phyloP scores from a whole-genome alignment of 495 filamentous ascomycete genomes.

The Cetradonia linearis region DNA sequence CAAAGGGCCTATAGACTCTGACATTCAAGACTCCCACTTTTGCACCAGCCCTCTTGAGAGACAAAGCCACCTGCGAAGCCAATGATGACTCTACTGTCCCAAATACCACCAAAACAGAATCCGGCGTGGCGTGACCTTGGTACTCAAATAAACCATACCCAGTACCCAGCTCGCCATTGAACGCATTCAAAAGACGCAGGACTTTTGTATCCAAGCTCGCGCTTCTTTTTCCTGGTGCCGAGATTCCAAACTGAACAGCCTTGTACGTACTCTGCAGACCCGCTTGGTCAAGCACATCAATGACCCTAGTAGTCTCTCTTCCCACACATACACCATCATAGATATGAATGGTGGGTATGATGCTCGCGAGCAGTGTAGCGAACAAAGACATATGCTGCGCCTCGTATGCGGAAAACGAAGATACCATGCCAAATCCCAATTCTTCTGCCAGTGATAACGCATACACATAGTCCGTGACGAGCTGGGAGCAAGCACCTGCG shows the following conservation, averaged over 20 bases:
- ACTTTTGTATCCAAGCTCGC: constrained; percentile 65
- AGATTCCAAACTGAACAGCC: constrained; percentile 49
- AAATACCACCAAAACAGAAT: constrained; percentile 79
- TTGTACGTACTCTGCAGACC: constrained; percentile 63
- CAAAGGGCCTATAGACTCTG: constrained; percentile 86
- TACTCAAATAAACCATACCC: constrained; percentile 92
- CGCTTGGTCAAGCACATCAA: constrained; percentile 68
- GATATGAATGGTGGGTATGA: constrained; percentile 78
- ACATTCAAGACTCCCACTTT: constrained; percentile 83
- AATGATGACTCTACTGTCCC: constrained; percentile 83
- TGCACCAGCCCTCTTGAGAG: constrained; percentile 57
- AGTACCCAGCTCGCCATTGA: constrained; percentile 90
- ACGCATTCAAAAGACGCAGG: constrained; percentile 59
- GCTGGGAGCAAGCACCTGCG: constrained; percentile 47
- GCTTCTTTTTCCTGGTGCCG: constrained; percentile 54
- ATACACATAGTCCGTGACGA: constrained; percentile 80
- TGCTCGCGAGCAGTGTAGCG: constrained; percentile 66
- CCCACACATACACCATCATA: constrained; percentile 86
- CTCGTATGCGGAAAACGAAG: constrained; percentile 78
- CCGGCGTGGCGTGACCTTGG: constrained; percentile 66
- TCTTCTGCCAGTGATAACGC: constrained; percentile 81
- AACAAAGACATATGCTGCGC: constrained; percentile 92
- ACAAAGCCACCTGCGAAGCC: constrained; percentile 67
- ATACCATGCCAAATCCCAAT: constrained; percentile 74
- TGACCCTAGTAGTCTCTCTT: constrained; percentile 73